phyloP scores from a whole-genome alignment of 2,329 filamentous ascomycete species.

The Hymenoscyphus fraxineus region DNA sequence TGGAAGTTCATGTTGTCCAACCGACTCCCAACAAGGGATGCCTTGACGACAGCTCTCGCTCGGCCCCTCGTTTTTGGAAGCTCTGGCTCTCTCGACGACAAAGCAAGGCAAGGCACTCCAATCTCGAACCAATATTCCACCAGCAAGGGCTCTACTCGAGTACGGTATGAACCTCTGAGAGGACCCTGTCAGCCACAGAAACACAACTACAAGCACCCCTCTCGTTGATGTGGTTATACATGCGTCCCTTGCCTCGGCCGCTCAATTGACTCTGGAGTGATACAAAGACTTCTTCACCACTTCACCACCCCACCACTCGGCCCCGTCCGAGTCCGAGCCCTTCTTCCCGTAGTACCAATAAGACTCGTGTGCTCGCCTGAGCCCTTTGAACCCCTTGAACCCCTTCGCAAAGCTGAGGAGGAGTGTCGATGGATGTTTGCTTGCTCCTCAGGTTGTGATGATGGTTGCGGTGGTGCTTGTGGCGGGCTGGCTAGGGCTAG shows the following conservation, averaged over 20 bases:
- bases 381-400: neutral
- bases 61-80: neutral
- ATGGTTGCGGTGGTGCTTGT: neutral
- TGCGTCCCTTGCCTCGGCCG: neutral
- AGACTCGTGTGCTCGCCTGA: no score
- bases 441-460: neutral
- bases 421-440: neutral
- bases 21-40: neutral
- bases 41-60: neutral
- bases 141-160: neutral
- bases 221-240: neutral
- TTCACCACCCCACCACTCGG: neutral
- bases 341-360: neutral
- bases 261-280: neutral
- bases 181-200: neutral
- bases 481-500: neutral
- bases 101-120: neutral
- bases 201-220: neutral
- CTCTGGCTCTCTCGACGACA: neutral
- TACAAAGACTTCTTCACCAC: neutral
- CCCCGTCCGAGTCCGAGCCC: neutral
- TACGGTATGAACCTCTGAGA: no score
- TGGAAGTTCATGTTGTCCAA: neutral
- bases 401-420: neutral
- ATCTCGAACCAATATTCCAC: neutral